phyloP scores from a whole-genome alignment of 352 stramenopile genomes.

The Phytophthora pini region DNA sequence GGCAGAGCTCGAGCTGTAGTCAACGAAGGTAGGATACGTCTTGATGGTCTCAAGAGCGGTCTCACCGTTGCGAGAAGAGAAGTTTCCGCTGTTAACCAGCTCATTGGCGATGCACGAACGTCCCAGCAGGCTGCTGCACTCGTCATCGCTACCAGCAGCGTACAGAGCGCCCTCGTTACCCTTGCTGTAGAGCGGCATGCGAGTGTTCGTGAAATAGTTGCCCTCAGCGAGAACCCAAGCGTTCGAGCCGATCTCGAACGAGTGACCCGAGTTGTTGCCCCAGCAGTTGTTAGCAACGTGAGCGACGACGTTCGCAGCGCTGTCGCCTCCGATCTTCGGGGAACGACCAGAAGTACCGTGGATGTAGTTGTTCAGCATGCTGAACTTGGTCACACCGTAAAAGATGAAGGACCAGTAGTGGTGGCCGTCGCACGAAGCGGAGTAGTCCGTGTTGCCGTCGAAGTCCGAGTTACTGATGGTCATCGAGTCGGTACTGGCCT shows the following conservation, averaged over 20 bases:
- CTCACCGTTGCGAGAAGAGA: constrained; percentile 24
- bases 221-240: constrained; percentile 44
- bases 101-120: constrained; percentile 35
- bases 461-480: constrained; percentile 63
- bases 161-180: constrained; percentile 18
- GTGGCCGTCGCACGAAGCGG: constrained; percentile 45
- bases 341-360: constrained; percentile 44
- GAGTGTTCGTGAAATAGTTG: constrained; percentile 49
- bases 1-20: constrained; percentile 5
- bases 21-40: constrained; percentile 6
- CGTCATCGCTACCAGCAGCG: constrained; percentile 4
- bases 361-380: constrained; percentile 46
- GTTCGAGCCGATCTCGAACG: constrained; percentile 40
- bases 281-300: constrained; percentile 56
- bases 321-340: constrained; percentile 27
- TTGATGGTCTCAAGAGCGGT: constrained; percentile 24
- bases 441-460: constrained; percentile 46
- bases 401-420: constrained; percentile 55
- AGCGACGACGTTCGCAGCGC: constrained; percentile 16
- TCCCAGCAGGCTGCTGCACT: constrained; percentile 26
- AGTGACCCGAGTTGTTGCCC: constrained; percentile 43
- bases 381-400: constrained; percentile 32
- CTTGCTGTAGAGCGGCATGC: constrained; percentile 26
- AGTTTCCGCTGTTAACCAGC: constrained; percentile 33
- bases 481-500: constrained; percentile 33